Base-by-base conservation (phyloP, 106 monocot species). In the Allium sativum region DNA sequence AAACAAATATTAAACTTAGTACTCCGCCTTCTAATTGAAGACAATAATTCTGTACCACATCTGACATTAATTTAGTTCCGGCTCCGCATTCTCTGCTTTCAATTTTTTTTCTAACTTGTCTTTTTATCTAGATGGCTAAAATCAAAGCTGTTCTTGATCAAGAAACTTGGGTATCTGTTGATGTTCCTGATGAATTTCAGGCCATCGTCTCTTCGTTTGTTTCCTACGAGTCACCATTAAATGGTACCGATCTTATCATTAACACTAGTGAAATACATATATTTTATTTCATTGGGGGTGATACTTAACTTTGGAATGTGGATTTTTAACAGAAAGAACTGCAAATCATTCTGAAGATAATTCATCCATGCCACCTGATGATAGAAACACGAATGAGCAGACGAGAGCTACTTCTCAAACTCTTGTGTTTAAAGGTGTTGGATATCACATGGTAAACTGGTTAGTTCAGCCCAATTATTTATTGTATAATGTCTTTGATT, bases 391-490 rank as follows among this genome's bases (percentile, higher is more conserved):
- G 0, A 69, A 52, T 60, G 73, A 63, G 16, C 64, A 76, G 65
- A 79, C 61, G 31, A 79, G 61, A 72, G 53, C 81, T 73, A 22
- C 75, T 61, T 70, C 82, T 72, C 84, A 84, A 72, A 91, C 73
- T 21, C 72, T 96, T 69, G 48, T 80, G 41, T 81, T 82, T 70
- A 73, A 75, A 52, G 91, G 91, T 65, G 80, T 90, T 77, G 87
- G 91, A 58, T 96, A 96, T 77, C 91, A 96, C 75, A 96, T 96
- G 96, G 91, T 91, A 82, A 96, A 96, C 82, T 82, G 96, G 96
- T 96, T 59, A 96, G 96, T 82, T 65, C 63, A 77, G 68, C 81
- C 50, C 61, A 50, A 13, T 20, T 62, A 45, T 62, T 2, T 47
- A n/a, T n/a, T n/a, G n/a, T 62, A 46, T 62, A 46, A 20, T 42